These are phyloP conservation scores for Lyophyllum semitale DNA, from an alignment of 768 basidiomycete genomes.

Conservation along the genomic window DNA sequence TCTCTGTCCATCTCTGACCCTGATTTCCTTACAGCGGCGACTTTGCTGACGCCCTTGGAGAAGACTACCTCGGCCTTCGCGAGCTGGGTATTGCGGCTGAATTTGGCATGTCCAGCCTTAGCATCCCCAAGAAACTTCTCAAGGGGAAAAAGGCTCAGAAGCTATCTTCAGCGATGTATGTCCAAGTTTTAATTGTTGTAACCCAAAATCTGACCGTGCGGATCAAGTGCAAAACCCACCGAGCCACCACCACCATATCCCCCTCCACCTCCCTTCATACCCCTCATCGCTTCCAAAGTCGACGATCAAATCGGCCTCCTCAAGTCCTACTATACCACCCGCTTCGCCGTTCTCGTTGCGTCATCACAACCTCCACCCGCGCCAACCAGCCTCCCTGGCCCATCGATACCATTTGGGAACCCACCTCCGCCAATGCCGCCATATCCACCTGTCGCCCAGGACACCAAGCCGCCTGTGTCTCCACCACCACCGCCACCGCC, in stretches of 20 bases:
- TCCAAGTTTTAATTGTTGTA: constrained; percentile 16
- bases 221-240: constrained; percentile 57
- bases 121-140: constrained; percentile 77
- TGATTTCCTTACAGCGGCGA: constrained; percentile 59
- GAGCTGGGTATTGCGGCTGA: constrained; percentile 89
- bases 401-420: constrained; percentile 14
- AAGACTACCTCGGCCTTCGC: constrained; percentile 89
- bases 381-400: constrained; percentile 17
- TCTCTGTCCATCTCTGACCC: neutral
- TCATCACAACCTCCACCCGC: constrained; percentile 21
- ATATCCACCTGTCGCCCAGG: constrained; percentile 2
- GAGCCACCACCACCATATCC: constrained; percentile 86
- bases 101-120: constrained; percentile 74
- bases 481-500: constrained; percentile 21
- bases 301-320: constrained; percentile 87
- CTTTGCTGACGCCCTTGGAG: constrained; percentile 85
- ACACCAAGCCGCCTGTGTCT: constrained; percentile 1
- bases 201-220: neutral
- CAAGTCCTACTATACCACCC: constrained; percentile 67
- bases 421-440: constrained; percentile 8
- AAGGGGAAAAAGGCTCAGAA: constrained; percentile 57
- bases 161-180: constrained; percentile 49
- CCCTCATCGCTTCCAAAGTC: constrained; percentile 63
- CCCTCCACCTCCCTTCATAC: constrained; percentile 79
- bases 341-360: constrained; percentile 47